Conservation (phyloP, 345 rosid genomes). For the Gossypium thurberi region DNA sequence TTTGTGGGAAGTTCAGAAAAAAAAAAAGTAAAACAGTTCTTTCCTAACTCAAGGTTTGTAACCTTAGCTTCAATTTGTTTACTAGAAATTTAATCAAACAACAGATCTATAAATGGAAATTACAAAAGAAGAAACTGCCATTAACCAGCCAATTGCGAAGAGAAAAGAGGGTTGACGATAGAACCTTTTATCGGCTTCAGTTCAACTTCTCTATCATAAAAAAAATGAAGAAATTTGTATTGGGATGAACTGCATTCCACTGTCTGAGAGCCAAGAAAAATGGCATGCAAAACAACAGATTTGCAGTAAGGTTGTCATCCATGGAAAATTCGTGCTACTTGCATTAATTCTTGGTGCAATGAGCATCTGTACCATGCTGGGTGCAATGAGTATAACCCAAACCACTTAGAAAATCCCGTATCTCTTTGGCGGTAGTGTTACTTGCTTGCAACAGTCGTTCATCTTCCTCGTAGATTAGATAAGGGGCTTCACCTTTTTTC, state of each 20-base stretch:
- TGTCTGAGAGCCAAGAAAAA: neutral
- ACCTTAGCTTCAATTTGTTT: neutral
- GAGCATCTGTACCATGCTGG: constrained; percentile 37
- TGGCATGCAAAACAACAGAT: neutral
- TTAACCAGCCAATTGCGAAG: neutral
- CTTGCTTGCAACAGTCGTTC: constrained; percentile 83
- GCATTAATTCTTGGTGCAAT: constrained; percentile 69
- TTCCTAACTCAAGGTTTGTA: neutral
- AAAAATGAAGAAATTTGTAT: neutral
- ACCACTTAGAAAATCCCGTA: constrained; percentile 53
- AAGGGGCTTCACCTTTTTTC: constrained; percentile 73
- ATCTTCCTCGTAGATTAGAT: constrained; percentile 87
- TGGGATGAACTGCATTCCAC: neutral
- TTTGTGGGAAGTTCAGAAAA: neutral
- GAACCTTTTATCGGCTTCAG: neutral
- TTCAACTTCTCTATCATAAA: neutral
- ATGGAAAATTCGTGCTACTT: constrained; percentile 10
- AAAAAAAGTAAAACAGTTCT: neutral
- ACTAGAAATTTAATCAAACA: neutral
- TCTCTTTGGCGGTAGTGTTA: constrained; percentile 76
- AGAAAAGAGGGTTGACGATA: neutral
- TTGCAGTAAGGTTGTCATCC: constrained; percentile 27
- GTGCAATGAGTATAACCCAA: constrained; percentile 68
- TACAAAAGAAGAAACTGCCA: neutral
- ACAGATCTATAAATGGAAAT: neutral